Conservation (phyloP, 1,284 basidiomycete species). For the Pascua sp. region DNA sequence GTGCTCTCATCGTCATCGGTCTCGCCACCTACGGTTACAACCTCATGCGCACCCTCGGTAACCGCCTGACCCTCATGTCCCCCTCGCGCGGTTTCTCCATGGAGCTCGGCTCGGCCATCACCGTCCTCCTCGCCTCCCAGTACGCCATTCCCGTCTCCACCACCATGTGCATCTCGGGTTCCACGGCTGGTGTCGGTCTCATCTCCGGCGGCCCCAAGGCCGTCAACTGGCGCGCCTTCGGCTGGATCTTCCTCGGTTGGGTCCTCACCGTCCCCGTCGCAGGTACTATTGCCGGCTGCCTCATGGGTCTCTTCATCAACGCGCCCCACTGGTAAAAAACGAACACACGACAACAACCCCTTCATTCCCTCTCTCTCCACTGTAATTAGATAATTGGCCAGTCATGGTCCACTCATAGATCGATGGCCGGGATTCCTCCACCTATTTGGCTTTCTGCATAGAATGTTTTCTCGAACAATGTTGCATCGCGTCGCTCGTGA, state of each 20-base stretch:
- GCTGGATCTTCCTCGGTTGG: slow-evolving; percentile 32
- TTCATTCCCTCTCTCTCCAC: too few relatives aligned
- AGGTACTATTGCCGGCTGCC: slow-evolving; percentile 43
- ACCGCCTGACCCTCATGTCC: slow-evolving; percentile 52
- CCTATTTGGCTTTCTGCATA: too few relatives aligned
- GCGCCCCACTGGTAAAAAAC: slow-evolving; percentile 40
- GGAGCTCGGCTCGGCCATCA: slow-evolving; percentile 53
- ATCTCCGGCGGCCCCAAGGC: slow-evolving; percentile 47
- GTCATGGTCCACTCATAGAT: too few relatives aligned
- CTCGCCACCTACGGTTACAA: slow-evolving; percentile 51
- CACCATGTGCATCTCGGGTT: slow-evolving; percentile 53
- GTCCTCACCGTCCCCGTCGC: slow-evolving; percentile 50
- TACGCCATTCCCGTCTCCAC: slow-evolving; percentile 47
- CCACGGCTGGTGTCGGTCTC: slow-evolving; percentile 52
- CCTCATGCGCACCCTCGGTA: slow-evolving; percentile 50
- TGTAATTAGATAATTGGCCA: too few relatives aligned
- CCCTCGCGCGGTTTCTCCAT: slow-evolving; percentile 54
- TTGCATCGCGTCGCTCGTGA: too few relatives aligned
- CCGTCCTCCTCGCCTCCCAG: slow-evolving; percentile 51
- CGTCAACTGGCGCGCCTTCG: slow-evolving; percentile 40
- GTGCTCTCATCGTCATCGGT: slow-evolving; percentile 49
- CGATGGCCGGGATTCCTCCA: too few relatives aligned
- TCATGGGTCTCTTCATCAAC: slow-evolving; percentile 47
- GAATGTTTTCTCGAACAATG: too few relatives aligned
- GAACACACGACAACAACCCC: background rate